These are phyloP conservation scores for Pleurotus tuoliensis DNA, from an alignment of 768 basidiomycete genomes.

Conservation along the genomic window DNA sequence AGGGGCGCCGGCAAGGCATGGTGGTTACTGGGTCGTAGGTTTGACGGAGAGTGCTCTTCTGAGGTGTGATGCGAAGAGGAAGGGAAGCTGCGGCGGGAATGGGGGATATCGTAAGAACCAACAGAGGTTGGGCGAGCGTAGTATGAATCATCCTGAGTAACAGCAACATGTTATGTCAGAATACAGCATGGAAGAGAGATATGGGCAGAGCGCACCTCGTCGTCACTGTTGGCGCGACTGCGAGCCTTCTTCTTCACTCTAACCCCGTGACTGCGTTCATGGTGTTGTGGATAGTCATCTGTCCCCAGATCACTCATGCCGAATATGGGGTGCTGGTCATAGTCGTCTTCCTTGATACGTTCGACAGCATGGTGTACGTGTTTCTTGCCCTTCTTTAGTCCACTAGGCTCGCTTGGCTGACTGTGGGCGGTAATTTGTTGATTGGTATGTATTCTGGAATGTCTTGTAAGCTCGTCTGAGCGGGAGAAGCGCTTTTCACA, in stretches of 20 bases:
- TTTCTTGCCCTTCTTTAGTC: slow-evolving; percentile 7
- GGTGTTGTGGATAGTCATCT: slow-evolving; percentile 9
- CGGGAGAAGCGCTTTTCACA: slow-evolving; percentile 98
- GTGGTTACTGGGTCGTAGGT: slow-evolving; percentile 20
- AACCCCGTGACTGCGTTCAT: slow-evolving; percentile 11
- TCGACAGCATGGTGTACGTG: slow-evolving; percentile 12
- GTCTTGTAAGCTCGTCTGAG: slow-evolving; percentile 97
- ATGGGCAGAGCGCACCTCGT: slow-evolving; percentile 58
- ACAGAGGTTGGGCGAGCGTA: slow-evolving; percentile 49
- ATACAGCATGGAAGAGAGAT: not conserved
- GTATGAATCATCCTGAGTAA: slow-evolving; percentile 47
- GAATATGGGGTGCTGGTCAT: slow-evolving; percentile 5
- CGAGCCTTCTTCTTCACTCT: slow-evolving; percentile 73
- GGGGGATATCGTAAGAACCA: slow-evolving; percentile 39
- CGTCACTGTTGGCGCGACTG: slow-evolving; percentile 76
- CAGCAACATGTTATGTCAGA: not conserved
- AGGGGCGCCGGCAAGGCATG: slow-evolving; percentile 17
- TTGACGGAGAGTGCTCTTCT: slow-evolving; percentile 4
- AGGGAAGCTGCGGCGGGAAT: slow-evolving; percentile 29
- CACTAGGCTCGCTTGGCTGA: slow-evolving; percentile 16
- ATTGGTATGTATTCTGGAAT: slow-evolving; percentile 87
- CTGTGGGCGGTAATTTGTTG: slow-evolving; percentile 32
- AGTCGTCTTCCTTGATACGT: slow-evolving; percentile 8
- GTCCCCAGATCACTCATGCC: slow-evolving; percentile 3
- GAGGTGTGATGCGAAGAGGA: slow-evolving; percentile 11